phyloP scores from a whole-genome alignment of 139 green algal genomes.

The Trebouxia sp. region DNA sequence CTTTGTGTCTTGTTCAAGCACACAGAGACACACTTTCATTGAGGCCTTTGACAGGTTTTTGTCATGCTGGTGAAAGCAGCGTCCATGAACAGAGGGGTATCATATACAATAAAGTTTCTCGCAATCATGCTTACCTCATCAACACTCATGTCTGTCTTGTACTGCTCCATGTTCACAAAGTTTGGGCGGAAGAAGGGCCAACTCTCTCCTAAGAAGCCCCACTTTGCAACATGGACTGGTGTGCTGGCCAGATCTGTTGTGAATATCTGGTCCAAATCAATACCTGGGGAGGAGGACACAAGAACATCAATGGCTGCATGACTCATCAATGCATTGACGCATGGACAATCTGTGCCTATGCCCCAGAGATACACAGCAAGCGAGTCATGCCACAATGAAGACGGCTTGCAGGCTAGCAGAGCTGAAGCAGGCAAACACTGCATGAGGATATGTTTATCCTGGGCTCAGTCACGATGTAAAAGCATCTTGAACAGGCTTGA shows the following conservation, averaged over 20 bases:
- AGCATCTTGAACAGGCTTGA: not conserved
- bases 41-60: too few relatives aligned
- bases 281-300: constrained; percentile 26
- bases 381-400: not conserved
- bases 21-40: too few relatives aligned
- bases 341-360: too few relatives aligned
- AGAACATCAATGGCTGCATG: not conserved
- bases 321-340: not conserved
- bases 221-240: constrained; percentile 57
- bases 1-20: too few relatives aligned
- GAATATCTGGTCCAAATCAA: constrained; percentile 49
- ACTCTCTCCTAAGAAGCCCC: constrained; percentile 63
- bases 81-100: too few relatives aligned
- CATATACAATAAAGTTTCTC: too few relatives aligned
- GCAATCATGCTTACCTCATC: constrained; percentile 47
- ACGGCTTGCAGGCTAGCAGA: too few relatives aligned
- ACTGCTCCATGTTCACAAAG: constrained; percentile 72
- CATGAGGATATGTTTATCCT: too few relatives aligned
- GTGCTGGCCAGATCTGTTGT: constrained; percentile 53
- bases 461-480: too few relatives aligned
- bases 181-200: constrained; percentile 95
- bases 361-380: not conserved
- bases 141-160: constrained; percentile 39
- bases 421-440: too few relatives aligned
- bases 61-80: too few relatives aligned